Conservation (phyloP, 169 alveolate genomes). For the Cryptosporidium viatorum region DNA sequence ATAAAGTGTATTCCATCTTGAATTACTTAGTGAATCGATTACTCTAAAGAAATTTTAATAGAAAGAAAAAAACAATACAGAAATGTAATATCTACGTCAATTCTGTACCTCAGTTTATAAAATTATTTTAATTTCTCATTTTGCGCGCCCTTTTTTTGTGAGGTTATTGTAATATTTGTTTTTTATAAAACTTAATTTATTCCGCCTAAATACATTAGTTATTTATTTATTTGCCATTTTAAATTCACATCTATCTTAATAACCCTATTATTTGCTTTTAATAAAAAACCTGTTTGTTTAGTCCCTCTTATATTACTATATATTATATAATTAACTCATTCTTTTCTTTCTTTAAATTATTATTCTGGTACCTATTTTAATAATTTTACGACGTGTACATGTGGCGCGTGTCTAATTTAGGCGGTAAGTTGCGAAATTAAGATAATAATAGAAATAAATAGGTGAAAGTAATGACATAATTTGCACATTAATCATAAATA, state of each 20-base stretch:
- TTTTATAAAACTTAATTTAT: no score
- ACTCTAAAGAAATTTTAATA: background rate
- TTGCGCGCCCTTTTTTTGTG: conserved; percentile 5
- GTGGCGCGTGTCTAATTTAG: background rate
- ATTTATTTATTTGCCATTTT: no score
- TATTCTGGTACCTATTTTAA: background rate
- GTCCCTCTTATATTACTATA: background rate
- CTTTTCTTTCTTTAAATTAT: background rate
- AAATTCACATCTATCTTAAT: no score
- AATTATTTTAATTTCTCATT: background rate
- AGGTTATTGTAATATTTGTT: background rate
- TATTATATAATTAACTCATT: background rate
- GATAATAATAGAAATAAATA: background rate
- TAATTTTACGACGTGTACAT: background rate
- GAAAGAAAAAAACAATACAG: background rate
- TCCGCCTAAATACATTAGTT: no score
- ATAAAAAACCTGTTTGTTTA: no score
- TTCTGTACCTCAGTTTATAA: background rate
- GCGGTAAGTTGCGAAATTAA: background rate
- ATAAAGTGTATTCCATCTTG: conserved; percentile 1
- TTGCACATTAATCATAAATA: background rate
- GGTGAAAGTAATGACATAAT: conserved; percentile 3
- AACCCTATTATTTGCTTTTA: no score
- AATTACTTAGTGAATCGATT: background rate
- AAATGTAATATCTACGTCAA: background rate